Conservation (phyloP, 1,139 yeast species). For the Magnusiomyces sp. region DNA sequence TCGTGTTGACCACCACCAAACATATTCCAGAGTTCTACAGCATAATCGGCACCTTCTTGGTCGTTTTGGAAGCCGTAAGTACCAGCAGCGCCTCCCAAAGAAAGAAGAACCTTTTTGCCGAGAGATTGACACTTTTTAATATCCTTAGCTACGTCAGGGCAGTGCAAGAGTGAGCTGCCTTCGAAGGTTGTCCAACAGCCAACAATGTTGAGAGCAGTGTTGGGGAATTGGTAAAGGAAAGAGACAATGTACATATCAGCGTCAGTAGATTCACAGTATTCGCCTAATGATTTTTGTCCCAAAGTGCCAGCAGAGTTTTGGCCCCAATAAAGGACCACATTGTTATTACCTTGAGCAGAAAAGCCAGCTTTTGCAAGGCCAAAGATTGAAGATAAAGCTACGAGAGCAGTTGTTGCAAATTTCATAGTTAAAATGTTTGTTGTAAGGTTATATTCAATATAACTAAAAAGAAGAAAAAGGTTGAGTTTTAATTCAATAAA, state of each 20-base stretch:
- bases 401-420: neutral
- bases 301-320: constrained; percentile 56
- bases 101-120: constrained; percentile 66
- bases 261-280: constrained; percentile 59
- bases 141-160: constrained; percentile 53
- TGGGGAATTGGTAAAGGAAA: constrained; percentile 56
- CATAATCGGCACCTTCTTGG: constrained; percentile 55
- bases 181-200: constrained; percentile 48
- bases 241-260: constrained; percentile 71
- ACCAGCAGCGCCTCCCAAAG: constrained; percentile 80
- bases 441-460: no score
- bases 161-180: constrained; percentile 48
- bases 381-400: neutral
- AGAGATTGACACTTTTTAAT: constrained; percentile 62
- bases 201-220: constrained; percentile 49
- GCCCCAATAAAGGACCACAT: constrained; percentile 79
- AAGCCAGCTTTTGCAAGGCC: constrained; percentile 7
- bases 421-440: no score
- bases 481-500: no score
- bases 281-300: constrained; percentile 48
- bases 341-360: constrained; percentile 10
- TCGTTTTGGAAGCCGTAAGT: constrained; percentile 61
- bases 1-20: constrained; percentile 60
- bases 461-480: no score
- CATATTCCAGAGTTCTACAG: constrained; percentile 67